Conservation (phyloP, 2,329 filamentous ascomycete genomes). For the Cytospora piceicola region DNA sequence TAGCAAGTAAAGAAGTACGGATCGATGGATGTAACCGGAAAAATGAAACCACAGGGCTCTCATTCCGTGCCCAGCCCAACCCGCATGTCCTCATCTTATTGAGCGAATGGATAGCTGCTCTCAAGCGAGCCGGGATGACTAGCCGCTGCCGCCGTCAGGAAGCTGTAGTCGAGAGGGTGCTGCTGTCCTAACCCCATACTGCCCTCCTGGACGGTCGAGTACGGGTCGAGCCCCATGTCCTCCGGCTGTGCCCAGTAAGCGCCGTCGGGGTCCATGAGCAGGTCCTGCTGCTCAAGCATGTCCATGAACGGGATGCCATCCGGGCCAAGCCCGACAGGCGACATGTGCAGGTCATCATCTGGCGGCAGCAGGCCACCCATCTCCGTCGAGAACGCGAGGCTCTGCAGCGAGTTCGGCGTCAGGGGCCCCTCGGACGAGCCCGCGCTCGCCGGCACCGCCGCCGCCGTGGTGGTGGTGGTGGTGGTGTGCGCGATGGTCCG, state of each 20-base stretch:
- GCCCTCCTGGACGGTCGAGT: slow-evolving; percentile 39
- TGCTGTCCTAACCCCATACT: slow-evolving; percentile 37
- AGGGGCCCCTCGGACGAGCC: slow-evolving; percentile 30
- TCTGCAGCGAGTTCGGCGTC: slow-evolving; percentile 23
- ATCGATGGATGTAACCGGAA: slow-evolving; percentile 12
- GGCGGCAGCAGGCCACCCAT: slow-evolving; percentile 23
- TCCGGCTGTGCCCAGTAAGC: slow-evolving; percentile 57
- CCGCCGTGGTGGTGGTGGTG: no score
- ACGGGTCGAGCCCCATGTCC: slow-evolving; percentile 35
- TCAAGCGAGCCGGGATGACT: slow-evolving; percentile 40
- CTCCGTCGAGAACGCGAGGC: slow-evolving; percentile 22
- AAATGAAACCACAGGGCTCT: slow-evolving; percentile 1
- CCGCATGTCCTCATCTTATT: slow-evolving; percentile 37
- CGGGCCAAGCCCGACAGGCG: slow-evolving; percentile 53
- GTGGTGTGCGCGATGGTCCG: slow-evolving; percentile 41
- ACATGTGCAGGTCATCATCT: slow-evolving; percentile 50
- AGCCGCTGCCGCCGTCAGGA: slow-evolving; percentile 42
- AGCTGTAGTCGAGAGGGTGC: slow-evolving; percentile 42
- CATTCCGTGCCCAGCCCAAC: neutral
- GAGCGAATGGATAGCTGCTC: slow-evolving; percentile 47
- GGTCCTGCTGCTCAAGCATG: slow-evolving; percentile 56
- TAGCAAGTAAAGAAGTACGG: slow-evolving; percentile 18
- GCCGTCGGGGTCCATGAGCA: slow-evolving; percentile 59
- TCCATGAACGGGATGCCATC: slow-evolving; percentile 56
- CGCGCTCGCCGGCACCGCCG: no score